Conservation (phyloP, 345 rosid genomes). For the Trapa incisa region DNA sequence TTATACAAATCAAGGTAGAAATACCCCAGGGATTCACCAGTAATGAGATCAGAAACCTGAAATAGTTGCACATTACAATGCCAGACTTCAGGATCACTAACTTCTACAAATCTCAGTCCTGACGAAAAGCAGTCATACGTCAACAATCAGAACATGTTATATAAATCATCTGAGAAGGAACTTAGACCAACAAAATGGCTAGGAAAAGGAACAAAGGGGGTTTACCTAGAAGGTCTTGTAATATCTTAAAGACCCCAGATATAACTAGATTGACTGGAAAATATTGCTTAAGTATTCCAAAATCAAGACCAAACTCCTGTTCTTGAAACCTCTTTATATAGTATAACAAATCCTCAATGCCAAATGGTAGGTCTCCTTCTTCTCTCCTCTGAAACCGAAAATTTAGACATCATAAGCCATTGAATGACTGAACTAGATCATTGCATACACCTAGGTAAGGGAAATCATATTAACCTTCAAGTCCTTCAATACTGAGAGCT, state of each 20-base stretch:
- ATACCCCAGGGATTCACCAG: conserved; percentile 76
- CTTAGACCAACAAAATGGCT: neutral
- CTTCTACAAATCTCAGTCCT: conserved; percentile 80
- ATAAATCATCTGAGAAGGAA: neutral
- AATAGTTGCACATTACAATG: conserved; percentile 53
- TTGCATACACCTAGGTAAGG: conserved; percentile 6
- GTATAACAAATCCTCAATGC: conserved; percentile 71
- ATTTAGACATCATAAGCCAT: conserved; percentile 10
- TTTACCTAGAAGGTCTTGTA: conserved; percentile 87
- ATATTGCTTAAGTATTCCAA: conserved; percentile 61
- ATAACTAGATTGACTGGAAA: conserved; percentile 80
- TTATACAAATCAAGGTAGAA: conserved; percentile 75
- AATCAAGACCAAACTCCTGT: conserved; percentile 69
- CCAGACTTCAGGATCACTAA: conserved; percentile 60
- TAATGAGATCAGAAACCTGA: conserved; percentile 65
- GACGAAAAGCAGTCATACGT: conserved; percentile 10
- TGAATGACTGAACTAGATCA: conserved; percentile 8
- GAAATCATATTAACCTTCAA: conserved; percentile 47
- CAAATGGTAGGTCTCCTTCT: conserved; percentile 79
- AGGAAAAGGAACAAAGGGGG: conserved; percentile 1
- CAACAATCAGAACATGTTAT: neutral
- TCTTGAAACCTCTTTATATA: conserved; percentile 71
- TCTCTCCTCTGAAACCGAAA: conserved; percentile 54
- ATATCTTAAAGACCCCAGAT: conserved; percentile 75
- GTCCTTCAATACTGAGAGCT: conserved; percentile 58